phyloP scores from a whole-genome alignment of 2,329 filamentous ascomycete genomes.

The Cytospora piceicola region DNA sequence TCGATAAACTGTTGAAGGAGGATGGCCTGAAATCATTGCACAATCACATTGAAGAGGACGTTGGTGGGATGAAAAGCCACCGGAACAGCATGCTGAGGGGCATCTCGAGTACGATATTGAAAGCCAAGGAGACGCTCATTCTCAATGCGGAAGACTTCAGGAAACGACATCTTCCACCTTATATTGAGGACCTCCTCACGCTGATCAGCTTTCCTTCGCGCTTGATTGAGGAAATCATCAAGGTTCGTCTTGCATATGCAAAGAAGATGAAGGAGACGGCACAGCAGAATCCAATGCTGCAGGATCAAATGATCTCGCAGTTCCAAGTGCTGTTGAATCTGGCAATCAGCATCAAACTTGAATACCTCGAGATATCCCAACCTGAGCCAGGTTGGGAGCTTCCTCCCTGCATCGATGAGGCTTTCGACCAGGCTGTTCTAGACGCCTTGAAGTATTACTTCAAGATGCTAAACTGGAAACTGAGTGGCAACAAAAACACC shows the following conservation, averaged over 20 bases:
- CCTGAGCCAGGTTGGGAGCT: slow-evolving; percentile 93
- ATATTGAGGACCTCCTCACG: slow-evolving; percentile 93
- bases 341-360: slow-evolving; percentile 88
- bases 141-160: slow-evolving; percentile 82
- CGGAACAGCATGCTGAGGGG: slow-evolving; percentile 80
- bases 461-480: slow-evolving; percentile 97
- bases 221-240: slow-evolving; percentile 94
- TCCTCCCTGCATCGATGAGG: slow-evolving; percentile 94
- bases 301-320: slow-evolving; percentile 96
- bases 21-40: slow-evolving; percentile 92
- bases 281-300: slow-evolving; percentile 89
- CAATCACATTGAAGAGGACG: slow-evolving; percentile 61
- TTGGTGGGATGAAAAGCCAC: slow-evolving; percentile 45
- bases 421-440: slow-evolving; percentile 88
- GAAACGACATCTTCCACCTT: slow-evolving; percentile 88
- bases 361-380: slow-evolving; percentile 81
- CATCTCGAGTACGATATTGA: slow-evolving; percentile 84
- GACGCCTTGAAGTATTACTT: slow-evolving; percentile 98
- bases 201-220: slow-evolving; percentile 97
- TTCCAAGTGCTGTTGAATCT: slow-evolving; percentile 93
- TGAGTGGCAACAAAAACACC: slow-evolving; percentile 96
- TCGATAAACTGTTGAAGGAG: slow-evolving; percentile 93
- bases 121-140: slow-evolving; percentile 91
- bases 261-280: slow-evolving; percentile 95
- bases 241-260: slow-evolving; percentile 86